Base-by-base conservation (phyloP, 345 rosid genomes). In the Salix caprea region DNA sequence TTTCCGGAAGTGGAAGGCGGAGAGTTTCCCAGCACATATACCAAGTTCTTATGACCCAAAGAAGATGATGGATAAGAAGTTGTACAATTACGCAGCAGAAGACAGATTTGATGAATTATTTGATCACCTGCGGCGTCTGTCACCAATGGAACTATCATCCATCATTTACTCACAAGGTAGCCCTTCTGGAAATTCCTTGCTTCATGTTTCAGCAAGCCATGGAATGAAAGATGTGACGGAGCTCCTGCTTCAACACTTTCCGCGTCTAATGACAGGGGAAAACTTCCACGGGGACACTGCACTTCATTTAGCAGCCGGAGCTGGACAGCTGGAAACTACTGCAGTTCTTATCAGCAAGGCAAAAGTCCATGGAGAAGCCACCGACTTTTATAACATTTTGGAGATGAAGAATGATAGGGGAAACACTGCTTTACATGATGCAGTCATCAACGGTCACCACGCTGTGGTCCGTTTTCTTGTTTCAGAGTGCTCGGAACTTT, bases 361-460 rank as follows among this genome's bases (percentile, higher is more conserved):
- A 28, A 39, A 39, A 15, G 18, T 5, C 42, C 42, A 39, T 39
- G 30, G 13, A n/a, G 56, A 1, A 7, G 19, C 14, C 14, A 7
- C 2, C 5, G 18, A 26, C 24, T 5, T n/a, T 21, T 0, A 6
- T 13, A 1, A 7, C 1, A 2, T 34, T 16, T 16, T 34, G 48
- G 6, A 30, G 24, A 54, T 1, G 48, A 21, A 3, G 4, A 71
- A 71, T 24, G 4, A 13, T 1, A 56, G 24, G 14, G 74, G 66
- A 36, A 56, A 72, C 30, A 32, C 74, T 5, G 66, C 65, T 72
- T 72, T 72, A 7, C 74, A 71, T 13, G 74, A 71, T 0, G 74
- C 74, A 34, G 65, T 71, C 13, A 48, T 50, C 23, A 32, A 48
- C 26, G 4, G 39, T 14, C n/a, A 0, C 1, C 0, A 7, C 24